Base-by-base conservation (phyloP, 1,284 basidiomycete species). In the Leccinum angustisporum region DNA sequence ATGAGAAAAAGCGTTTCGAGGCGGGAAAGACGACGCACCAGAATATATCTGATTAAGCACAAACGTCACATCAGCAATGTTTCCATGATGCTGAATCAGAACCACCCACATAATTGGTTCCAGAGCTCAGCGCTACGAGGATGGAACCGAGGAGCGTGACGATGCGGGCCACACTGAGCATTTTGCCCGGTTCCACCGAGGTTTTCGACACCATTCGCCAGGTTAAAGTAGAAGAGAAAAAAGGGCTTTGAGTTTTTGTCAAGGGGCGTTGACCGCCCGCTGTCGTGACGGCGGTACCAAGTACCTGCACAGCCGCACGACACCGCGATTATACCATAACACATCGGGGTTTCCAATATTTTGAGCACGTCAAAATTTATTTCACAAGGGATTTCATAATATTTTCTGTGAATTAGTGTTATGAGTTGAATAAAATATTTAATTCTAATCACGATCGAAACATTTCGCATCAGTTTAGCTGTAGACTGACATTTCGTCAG, bases 51-150 rank as follows among this genome's bases (percentile, higher is more conserved):
- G 18, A 31, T 53, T 10, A 21, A 10, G 56, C 4, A 7, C n/a
- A 6, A 9, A 5, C 6, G 21, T 18, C 1, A 11, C 31, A 5
- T 73, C 36, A 70, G 46, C 9, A 5, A 27, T 25, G 38, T 36
- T 27, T 56, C 27, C 9, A 25, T 14, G 9, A 5, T n/a, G 31
- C 2, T 18, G 18, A 3, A 16, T 52, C 14, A 33, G 82, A 21
- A 10, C 4, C 14, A 70, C 78, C 57, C 72, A 90, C 88, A 80
- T 91, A 90, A 68, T 89, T 89, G 9, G 88, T 89, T 31, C 88
- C 89, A 30, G 88, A 86, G 62, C 82, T 76, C 54, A 89, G 69
- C 0, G 86, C 79, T 1, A 87, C 86, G 25, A 87, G 66, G 52
- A 88, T 66, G 14, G 84, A 84, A n/a, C 81, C 78, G 21, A 83